Evolutionary conservation across 2,329 filamentous ascomycete genomes (phyloP), one percentile per base, ranked within the genome.

Genomic region (Davidsoniella australis): DNA sequence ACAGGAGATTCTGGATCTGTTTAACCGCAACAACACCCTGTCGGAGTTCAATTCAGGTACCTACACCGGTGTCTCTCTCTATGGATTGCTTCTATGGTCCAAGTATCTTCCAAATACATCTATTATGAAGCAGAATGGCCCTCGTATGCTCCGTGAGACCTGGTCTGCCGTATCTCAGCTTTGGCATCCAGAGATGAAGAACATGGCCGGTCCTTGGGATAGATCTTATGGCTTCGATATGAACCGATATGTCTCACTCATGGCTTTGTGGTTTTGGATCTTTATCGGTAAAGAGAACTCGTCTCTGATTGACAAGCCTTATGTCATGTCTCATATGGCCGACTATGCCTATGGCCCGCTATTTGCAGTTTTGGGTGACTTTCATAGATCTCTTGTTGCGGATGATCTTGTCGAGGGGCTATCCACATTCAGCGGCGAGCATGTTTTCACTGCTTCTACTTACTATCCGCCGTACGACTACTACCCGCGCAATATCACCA

Each of bases 161-260:
- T 80, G 74, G 76, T 62, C 66, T 4, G 64, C 67, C 2, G 63
- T 74, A 1, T 64, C 66, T 0, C 55, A 68, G 42, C 64, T 80
- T 1, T 80, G 75, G 64, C 72, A 79, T 48, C 69, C 75, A 1
- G 66, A 68, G 2, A 59, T 80, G 61, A 71, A 68, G 54, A 80
- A 80, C 53, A 67, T 79, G 44, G 76, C 76, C 2, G 77, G 76
- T 0, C 77, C 77, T 0, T 80, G 76, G 76, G 77, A 80, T 58
- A 69, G 77, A 0, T 65, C 69, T 0, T 80, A 80, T 54, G 75
- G 75, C 0, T 79, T 71, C 51, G 75, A 80, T 52, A 78, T 80
- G 75, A 78, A 76, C 49, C 63, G 68, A 5, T 80, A 80, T 55
- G 58, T 3, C 71, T 71, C 47, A 24, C 66, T 80, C 45, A 68